These are phyloP conservation scores for Claviceps sp. DNA, from an alignment of 2,329 filamentous ascomycete genomes.

Conservation along the genomic window DNA sequence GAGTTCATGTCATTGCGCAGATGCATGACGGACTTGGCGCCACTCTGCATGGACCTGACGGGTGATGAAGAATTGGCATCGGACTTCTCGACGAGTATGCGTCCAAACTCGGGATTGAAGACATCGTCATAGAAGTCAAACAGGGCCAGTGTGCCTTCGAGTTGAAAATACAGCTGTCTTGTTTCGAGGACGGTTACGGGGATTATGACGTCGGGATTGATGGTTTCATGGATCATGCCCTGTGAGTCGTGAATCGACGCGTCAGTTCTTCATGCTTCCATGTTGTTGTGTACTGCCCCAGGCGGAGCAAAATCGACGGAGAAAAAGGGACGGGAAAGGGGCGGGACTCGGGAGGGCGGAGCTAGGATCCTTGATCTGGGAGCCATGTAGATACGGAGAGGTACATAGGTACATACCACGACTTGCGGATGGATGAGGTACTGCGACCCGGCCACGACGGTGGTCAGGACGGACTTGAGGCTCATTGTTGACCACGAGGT, in stretches of 20 bases:
- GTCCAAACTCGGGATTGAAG: conserved; percentile 24
- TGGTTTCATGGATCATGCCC: conserved; percentile 28
- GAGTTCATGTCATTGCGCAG: conserved; percentile 12
- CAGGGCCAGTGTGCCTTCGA: conserved; percentile 20
- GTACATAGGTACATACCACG: conserved; percentile 18
- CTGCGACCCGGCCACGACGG: conserved; percentile 22
- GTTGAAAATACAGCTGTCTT: conserved; percentile 22
- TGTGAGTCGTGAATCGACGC: conserved; percentile 7
- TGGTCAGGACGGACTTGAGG: conserved; percentile 20
- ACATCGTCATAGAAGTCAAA: conserved; percentile 25
- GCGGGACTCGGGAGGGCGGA: neutral
- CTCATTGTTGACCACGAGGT: neutral
- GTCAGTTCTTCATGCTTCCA: neutral
- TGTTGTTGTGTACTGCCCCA: neutral
- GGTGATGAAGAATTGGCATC: conserved; percentile 9
- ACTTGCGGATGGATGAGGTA: conserved; percentile 27
- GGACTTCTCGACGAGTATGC: conserved; percentile 26
- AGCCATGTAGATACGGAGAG: neutral
- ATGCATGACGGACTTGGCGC: conserved; percentile 1
- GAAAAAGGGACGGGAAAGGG: neutral
- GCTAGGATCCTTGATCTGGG: neutral
- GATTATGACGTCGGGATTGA: conserved; percentile 26
- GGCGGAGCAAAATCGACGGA: no score
- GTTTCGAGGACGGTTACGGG: conserved; percentile 27
- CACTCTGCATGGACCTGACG: neutral